Evolutionary conservation across 73 alveolate genomes (phyloP).

Genomic region (Blepharisma japonicum): DNA sequence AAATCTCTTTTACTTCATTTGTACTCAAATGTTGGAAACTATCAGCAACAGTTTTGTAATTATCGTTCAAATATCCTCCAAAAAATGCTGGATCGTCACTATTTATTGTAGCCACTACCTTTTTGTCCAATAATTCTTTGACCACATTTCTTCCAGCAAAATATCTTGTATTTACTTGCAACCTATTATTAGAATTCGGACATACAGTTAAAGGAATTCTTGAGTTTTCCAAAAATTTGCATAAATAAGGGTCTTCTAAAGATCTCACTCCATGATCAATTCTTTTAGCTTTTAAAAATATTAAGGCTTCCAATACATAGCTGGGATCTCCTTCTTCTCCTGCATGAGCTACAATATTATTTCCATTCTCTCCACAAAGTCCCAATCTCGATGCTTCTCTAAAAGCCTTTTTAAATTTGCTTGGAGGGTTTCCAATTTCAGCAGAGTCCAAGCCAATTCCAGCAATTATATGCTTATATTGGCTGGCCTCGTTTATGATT

Average conservation of each 20-base stretch:
- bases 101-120: constrained; percentile 22
- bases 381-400: background rate
- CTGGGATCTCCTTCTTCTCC: constrained; percentile 33
- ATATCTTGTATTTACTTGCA: constrained; percentile 1
- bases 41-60: background rate
- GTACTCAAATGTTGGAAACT: background rate
- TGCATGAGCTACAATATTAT: constrained; percentile 26
- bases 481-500: background rate
- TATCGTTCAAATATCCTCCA: constrained; percentile 19
- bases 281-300: background rate
- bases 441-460: constrained; percentile 28
- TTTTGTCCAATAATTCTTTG: background rate
- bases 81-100: constrained; percentile 31
- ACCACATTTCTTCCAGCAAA: background rate
- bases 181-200: constrained; percentile 4
- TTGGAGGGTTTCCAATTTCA: constrained; percentile 26
- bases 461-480: background rate
- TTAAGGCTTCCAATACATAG: background rate
- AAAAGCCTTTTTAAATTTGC: constrained; percentile 5
- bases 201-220: background rate
- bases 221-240: background rate
- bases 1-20: background rate
- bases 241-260: background rate
- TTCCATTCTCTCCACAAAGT: constrained; percentile 12
- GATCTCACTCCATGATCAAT: constrained; percentile 32